Base-by-base conservation (phyloP, 768 basidiomycete species). In the Galerina sulciceps region DNA sequence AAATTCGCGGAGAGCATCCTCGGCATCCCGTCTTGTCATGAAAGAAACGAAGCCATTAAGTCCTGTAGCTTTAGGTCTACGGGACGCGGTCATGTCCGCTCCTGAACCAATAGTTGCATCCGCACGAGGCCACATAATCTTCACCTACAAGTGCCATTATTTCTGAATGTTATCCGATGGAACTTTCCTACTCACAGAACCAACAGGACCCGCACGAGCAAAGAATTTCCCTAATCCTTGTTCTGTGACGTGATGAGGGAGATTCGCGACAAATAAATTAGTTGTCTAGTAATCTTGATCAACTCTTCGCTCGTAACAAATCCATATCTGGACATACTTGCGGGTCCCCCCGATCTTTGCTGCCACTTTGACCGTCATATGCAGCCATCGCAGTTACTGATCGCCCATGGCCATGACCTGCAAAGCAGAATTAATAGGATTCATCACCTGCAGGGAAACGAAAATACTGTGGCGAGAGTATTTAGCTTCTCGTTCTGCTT, bases 41-140 rank as follows among this genome's bases (percentile, higher is more conserved):
- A 90, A 99, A 0, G 95, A 93, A 17, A 99, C 97, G 68, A 99
- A 99, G 1, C 97, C 97, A 67, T 93, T 94, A 18, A 99, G 79
- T 14, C 93, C 93, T 11, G 87, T 69, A 66, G 82, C 88, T 73
- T 91, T 91, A 48, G 76, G 80, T 47, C 88, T 81, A 42, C 94
- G 82, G 14, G 87, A 82, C 8, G 83, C 73, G 20, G 89, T 89
- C 83, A 93, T 90, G 44, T 92, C 89, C 20, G 86, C 83, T 2
- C 89, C 92, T 47, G 89, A 87, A 31, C 89, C 88, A 6, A 74
- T 62, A 2, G 82, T 79, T 15, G 76, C 81, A 68, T 96, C 94
- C 10, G 87, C 84, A 40, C 96, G 87, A n/a, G 96, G 96, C 95
- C 95, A 99, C 96, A 99, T 98, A 63, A 99, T 88, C 79, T 96